Evolutionary conservation across 2,329 filamentous ascomycete genomes (phyloP).

Genomic region (Tricladium varicosporioides): DNA sequence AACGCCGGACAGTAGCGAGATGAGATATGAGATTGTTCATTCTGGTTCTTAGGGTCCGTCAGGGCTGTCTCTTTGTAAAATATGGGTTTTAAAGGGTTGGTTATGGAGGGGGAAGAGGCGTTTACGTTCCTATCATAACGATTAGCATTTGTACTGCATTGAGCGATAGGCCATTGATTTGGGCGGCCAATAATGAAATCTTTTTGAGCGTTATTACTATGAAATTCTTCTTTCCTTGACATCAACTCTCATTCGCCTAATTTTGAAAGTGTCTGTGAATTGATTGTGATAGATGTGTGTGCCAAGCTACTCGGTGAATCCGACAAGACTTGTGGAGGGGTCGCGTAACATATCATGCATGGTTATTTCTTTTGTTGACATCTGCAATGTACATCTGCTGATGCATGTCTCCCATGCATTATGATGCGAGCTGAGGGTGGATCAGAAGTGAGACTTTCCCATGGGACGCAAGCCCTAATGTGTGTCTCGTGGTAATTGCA

Average conservation of each 20-base stretch:
- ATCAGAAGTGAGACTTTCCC: too few species aligned
- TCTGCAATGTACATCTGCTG: background rate
- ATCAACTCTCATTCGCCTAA: too few species aligned
- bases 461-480: too few species aligned
- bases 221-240: too few species aligned
- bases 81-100: constrained; percentile 15
- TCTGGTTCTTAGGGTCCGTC: background rate
- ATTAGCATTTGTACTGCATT: constrained; percentile 8
- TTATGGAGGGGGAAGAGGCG: background rate
- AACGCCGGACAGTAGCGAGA: constrained; percentile 1
- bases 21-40: background rate
- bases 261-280: background rate
- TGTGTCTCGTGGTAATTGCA: too few species aligned
- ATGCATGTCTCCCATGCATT: background rate
- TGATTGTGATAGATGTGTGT: background rate
- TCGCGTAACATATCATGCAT: background rate
- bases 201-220: background rate
- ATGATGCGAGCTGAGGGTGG: too few species aligned
- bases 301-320: background rate
- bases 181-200: constrained; percentile 3
- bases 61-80: constrained; percentile 13
- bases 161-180: background rate
- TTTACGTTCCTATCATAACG: constrained; percentile 9
- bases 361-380: background rate
- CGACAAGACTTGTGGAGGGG: background rate